phyloP scores from a whole-genome alignment of 2,329 filamentous ascomycete species.

The Xylaria sp. region DNA sequence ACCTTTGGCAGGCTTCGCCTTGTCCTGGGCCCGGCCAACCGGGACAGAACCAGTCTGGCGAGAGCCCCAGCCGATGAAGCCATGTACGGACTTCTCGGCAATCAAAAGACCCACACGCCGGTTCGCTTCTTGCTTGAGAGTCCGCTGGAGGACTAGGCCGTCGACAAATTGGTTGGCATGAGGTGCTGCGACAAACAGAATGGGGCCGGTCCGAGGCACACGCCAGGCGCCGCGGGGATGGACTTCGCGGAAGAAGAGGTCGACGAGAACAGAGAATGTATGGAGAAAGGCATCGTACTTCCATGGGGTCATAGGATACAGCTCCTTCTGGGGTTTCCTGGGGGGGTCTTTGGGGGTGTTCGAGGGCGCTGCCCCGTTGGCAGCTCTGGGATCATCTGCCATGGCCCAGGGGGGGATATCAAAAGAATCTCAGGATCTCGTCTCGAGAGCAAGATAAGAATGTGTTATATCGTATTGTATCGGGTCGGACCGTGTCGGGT shows the following conservation, averaged over 20 bases:
- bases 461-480: not conserved
- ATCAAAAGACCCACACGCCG: constrained; percentile 93
- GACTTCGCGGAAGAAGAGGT: constrained; percentile 98
- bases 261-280: constrained; percentile 83
- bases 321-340: constrained; percentile 59
- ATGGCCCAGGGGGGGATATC: constrained; percentile 31
- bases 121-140: constrained; percentile 84
- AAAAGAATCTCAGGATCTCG: not conserved
- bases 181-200: constrained; percentile 95
- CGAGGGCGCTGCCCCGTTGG: constrained; percentile 36
- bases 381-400: constrained; percentile 39
- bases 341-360: constrained; percentile 34
- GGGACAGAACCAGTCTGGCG: constrained; percentile 88
- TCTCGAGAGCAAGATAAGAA: not conserved
- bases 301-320: constrained; percentile 76
- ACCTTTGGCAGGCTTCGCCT: constrained; percentile 81
- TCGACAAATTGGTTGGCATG: constrained; percentile 99
- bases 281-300: constrained; percentile 84
- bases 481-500: not conserved
- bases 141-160: constrained; percentile 90
- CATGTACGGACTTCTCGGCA: constrained; percentile 93
- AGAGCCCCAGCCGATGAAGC: constrained; percentile 91
- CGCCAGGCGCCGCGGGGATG: constrained; percentile 96
- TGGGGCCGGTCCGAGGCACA: constrained; percentile 85
- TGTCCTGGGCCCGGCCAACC: constrained; percentile 92